Evolutionary conservation across 2,329 filamentous ascomycete species (phyloP).

Genomic region (Penicillium sp.): DNA sequence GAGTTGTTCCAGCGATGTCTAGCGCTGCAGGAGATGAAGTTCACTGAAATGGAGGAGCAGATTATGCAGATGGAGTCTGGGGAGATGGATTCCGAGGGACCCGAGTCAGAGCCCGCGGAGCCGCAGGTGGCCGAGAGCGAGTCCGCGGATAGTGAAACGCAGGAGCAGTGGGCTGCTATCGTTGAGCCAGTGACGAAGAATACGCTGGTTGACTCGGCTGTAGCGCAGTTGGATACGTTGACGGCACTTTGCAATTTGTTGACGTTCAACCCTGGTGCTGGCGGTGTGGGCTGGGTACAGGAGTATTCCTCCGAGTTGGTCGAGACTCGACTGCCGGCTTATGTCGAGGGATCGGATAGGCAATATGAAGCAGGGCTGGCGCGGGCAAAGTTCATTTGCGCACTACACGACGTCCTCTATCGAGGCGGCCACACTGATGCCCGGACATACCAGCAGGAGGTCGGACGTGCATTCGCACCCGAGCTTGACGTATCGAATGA

Average conservation of each 20-base stretch:
- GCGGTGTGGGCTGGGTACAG: conserved; percentile 62
- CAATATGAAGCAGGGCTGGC: conserved; percentile 61
- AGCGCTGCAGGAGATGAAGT: conserved; percentile 58
- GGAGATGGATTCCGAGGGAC: conserved; percentile 20
- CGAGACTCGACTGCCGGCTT: conserved; percentile 60
- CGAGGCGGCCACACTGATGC: conserved; percentile 57
- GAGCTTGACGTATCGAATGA: conserved; percentile 51
- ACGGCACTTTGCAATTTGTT: conserved; percentile 59
- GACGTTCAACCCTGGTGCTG: conserved; percentile 47
- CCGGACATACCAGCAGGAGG: conserved; percentile 58
- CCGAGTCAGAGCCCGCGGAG: conserved; percentile 19
- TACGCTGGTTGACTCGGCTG: conserved; percentile 70
- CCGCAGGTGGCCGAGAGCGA: conserved; percentile 17
- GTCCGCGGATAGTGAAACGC: conserved; percentile 27
- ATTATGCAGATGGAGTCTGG: conserved; percentile 46
- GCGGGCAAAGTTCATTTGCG: conserved; percentile 62
- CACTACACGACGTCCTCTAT: conserved; percentile 64
- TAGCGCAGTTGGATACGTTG: conserved; percentile 66
- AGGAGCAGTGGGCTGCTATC: conserved; percentile 70
- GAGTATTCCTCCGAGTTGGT: conserved; percentile 61
- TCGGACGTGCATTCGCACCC: conserved; percentile 49
- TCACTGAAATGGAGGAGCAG: conserved; percentile 54
- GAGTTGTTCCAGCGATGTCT: conserved; percentile 65
- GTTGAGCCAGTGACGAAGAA: conserved; percentile 69
- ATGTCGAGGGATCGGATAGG: conserved; percentile 54